Percentiles rank a stretch among this genome's conserved stretches.
These are phyloP conservation scores for Aspergillus piperis DNA, from an alignment of 2,329 filamentous ascomycete genomes.

Conservation along the genomic window DNA sequence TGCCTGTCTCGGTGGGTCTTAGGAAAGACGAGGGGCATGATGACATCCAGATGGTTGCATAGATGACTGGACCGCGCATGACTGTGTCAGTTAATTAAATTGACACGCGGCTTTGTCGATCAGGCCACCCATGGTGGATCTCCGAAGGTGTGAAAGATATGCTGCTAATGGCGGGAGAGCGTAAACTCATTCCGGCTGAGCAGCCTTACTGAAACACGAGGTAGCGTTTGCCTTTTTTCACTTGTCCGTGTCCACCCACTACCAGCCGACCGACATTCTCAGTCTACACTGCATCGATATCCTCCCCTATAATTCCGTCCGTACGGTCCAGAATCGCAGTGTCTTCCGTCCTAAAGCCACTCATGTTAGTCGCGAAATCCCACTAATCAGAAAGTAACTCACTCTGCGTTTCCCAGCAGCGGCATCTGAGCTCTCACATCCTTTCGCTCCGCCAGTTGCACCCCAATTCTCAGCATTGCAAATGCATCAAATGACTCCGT, in stretches of 20 bases:
- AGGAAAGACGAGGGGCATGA: too few species aligned
- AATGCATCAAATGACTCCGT: background rate
- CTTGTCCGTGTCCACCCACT: background rate
- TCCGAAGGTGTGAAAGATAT: too few species aligned
- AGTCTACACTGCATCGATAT: background rate
- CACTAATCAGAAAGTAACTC: background rate
- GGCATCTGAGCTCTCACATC: background rate
- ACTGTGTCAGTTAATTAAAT: fast-evolving
- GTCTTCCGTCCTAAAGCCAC: background rate
- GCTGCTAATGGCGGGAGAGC: too few species aligned
- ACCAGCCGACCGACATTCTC: background rate
- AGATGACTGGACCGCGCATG: too few species aligned
- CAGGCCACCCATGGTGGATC: too few species aligned
- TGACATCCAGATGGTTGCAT: too few species aligned
- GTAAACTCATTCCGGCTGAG: too few species aligned
- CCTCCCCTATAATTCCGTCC: background rate
- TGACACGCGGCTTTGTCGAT: too few species aligned
- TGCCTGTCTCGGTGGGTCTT: too few species aligned
- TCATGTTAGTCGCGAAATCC: background rate
- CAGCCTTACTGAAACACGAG: background rate
- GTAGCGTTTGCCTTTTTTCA: background rate
- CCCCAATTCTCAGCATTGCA: background rate
- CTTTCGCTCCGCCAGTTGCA: background rate
- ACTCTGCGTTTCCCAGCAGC: background rate
- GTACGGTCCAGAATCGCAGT: background rate